A percentile compares a stretch with the other conserved stretches of the same genome.
phyloP scores from a whole-genome alignment of 2,329 filamentous ascomycete genomes.

The Sclerotinia spermophila region DNA sequence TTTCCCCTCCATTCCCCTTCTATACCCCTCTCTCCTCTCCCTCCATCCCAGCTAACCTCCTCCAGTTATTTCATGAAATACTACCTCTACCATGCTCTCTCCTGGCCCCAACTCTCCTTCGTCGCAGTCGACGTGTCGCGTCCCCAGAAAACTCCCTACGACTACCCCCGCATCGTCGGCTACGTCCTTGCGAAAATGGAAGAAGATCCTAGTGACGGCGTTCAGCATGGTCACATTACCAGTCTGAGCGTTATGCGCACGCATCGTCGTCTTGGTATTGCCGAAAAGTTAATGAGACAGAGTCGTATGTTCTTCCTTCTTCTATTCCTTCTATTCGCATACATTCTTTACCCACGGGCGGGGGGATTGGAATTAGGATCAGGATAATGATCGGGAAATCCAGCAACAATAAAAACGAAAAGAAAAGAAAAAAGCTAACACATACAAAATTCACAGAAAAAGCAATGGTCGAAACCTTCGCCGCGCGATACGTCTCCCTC shows the following conservation, averaged over 20 bases:
- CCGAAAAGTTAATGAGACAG: slow-evolving; percentile 97
- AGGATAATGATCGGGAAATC: too few relatives aligned
- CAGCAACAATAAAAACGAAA: not conserved
- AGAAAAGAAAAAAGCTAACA: not conserved
- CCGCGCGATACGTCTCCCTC: slow-evolving; percentile 87
- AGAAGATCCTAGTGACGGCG: slow-evolving; percentile 86
- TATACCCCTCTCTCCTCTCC: not conserved
- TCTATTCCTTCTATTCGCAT: not conserved
- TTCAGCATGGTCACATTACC: slow-evolving; percentile 95
- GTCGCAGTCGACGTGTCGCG: slow-evolving; percentile 90
- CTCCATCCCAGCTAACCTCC: not conserved
- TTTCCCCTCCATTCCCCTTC: not conserved
- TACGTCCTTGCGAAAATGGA: slow-evolving; percentile 99
- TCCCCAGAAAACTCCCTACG: slow-evolving; percentile 71
- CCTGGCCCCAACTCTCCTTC: slow-evolving; percentile 95
- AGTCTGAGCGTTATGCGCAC: slow-evolving; percentile 94
- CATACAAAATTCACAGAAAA: slow-evolving; percentile 54
- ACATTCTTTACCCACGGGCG: not conserved
- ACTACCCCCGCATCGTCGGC: slow-evolving; percentile 95
- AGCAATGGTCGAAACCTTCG: slow-evolving; percentile 94
- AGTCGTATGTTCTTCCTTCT: slow-evolving; percentile 62
- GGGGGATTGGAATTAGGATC: not conserved
- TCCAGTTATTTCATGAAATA: slow-evolving; percentile 93
- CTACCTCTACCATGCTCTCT: slow-evolving; percentile 97
- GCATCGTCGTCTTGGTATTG: slow-evolving; percentile 83